Evolutionary conservation across 2,329 filamentous ascomycete species (phyloP).

Genomic region (Spiromastix sp.): DNA sequence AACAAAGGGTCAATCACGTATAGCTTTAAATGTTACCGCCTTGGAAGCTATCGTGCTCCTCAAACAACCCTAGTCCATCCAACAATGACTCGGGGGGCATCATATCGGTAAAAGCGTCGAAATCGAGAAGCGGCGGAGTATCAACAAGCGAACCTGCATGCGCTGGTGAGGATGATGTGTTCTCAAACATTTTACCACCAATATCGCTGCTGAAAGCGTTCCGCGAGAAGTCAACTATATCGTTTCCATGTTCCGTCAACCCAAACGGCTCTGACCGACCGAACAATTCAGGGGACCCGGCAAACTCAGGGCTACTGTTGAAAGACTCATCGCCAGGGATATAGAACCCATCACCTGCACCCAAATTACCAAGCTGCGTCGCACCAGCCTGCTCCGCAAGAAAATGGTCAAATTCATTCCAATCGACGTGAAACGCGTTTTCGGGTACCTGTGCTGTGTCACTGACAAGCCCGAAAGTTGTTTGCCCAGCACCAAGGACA

Average conservation of each 20-base stretch:
- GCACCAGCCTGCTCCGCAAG: conserved; percentile 9
- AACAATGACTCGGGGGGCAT: background rate
- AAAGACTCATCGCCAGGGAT: background rate
- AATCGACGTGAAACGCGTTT: conserved; percentile 12
- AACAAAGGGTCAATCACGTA: too few species aligned
- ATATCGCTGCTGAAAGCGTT: background rate
- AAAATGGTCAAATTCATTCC: conserved; percentile 29
- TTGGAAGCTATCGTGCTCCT: too few species aligned
- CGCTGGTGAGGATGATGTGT: too few species aligned
- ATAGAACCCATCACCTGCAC: background rate
- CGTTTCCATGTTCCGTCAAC: background rate
- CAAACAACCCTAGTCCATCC: background rate
- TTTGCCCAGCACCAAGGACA: too few species aligned
- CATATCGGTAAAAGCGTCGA: background rate
- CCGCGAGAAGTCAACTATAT: background rate
- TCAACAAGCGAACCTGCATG: too few species aligned
- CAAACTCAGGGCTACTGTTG: background rate
- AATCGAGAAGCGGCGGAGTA: background rate
- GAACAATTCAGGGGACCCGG: background rate
- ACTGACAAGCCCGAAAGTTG: too few species aligned
- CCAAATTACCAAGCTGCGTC: background rate
- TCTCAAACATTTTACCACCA: too few species aligned
- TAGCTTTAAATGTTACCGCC: too few species aligned
- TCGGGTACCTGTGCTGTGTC: background rate
- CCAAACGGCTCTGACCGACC: background rate